phyloP scores from a whole-genome alignment of 768 basidiomycete genomes.

The Trametes coccinea region DNA sequence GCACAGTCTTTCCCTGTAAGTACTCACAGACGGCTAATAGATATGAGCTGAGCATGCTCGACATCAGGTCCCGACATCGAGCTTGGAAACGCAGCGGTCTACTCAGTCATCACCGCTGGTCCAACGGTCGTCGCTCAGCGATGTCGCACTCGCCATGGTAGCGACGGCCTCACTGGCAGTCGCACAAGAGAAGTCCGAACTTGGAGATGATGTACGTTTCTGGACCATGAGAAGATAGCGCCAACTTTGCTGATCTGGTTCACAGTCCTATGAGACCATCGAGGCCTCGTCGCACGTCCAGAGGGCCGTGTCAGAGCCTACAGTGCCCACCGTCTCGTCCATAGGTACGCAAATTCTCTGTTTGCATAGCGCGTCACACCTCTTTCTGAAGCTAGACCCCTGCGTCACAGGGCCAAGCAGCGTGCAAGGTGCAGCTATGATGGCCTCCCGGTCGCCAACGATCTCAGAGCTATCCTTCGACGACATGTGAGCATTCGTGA shows the following conservation, averaged over 20 bases:
- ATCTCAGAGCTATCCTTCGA: conserved; percentile 14
- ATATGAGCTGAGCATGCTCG: background rate
- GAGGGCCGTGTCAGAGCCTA: conserved; percentile 21
- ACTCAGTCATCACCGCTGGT: conserved; percentile 15
- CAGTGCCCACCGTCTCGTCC: conserved; percentile 13
- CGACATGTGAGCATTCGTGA: conserved; percentile 3
- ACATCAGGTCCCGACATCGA: background rate
- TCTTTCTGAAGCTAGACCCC: background rate
- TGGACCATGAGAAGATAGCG: background rate
- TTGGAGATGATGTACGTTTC: conserved; percentile 3
- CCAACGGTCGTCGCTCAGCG: background rate
- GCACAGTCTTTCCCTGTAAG: background rate
- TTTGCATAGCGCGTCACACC: no score
- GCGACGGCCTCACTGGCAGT: no score
- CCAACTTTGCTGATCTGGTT: background rate
- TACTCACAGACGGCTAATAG: background rate
- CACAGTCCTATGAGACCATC: conserved; percentile 15
- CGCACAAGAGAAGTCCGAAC: conserved; percentile 1
- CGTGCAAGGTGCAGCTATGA: background rate
- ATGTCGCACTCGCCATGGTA: background rate
- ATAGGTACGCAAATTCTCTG: background rate
- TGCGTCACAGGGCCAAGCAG: background rate
- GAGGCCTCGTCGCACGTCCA: conserved; percentile 15
- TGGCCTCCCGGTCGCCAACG: conserved; percentile 13
- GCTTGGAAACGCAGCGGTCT: conserved; percentile 1